Conservation (phyloP, 306 rosid genomes). For the Rosa persica region DNA sequence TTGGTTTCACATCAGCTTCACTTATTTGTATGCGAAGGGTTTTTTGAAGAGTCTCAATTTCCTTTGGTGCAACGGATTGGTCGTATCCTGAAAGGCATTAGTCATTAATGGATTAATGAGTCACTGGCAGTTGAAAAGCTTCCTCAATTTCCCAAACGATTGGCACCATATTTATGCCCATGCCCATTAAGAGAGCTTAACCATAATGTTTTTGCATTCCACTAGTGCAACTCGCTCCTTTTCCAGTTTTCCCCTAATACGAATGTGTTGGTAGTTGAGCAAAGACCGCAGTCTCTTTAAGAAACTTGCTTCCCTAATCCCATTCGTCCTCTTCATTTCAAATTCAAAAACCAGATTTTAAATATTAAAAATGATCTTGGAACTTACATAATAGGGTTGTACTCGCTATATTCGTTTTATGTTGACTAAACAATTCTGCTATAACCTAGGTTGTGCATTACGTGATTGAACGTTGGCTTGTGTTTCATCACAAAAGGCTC, state of each 20-base stretch:
- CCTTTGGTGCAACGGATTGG: not conserved
- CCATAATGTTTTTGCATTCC: not conserved
- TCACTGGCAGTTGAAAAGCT: not conserved
- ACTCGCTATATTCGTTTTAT: no score
- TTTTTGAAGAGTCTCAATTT: not conserved
- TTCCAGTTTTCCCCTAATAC: not conserved
- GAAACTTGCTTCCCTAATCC: not conserved
- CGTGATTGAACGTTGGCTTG: not conserved
- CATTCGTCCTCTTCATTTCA: not conserved
- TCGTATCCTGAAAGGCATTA: not conserved
- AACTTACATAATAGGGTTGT: not conserved
- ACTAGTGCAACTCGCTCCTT: not conserved
- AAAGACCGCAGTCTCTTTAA: not conserved
- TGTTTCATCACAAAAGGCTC: not conserved
- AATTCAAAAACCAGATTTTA: not conserved
- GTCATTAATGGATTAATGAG: not conserved
- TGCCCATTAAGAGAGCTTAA: not conserved
- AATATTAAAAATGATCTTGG: not conserved
- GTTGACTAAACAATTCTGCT: not conserved
- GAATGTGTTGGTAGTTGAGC: not conserved
- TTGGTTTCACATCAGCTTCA: not conserved
- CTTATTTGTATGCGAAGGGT: not conserved
- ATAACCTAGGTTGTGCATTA: not conserved
- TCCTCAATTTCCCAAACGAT: constrained; percentile 4
- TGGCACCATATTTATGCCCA: not conserved